Evolutionary conservation across 2,329 filamentous ascomycete genomes (phyloP).

Genomic region (Xylariaceae sp.): DNA sequence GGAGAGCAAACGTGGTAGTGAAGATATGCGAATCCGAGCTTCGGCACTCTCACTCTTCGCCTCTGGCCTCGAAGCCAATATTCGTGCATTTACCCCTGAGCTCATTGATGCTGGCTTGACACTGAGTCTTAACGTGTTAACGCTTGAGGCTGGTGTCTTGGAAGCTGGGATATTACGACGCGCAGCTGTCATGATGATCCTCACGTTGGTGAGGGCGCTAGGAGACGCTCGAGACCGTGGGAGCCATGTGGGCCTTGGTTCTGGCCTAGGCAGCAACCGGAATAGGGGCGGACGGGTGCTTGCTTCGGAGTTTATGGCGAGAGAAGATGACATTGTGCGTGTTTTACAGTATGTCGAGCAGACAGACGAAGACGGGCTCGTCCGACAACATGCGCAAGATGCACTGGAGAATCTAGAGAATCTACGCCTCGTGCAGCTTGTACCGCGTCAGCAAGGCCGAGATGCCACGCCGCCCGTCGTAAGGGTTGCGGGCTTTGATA

Average conservation of each 20-base stretch:
- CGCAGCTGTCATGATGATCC: slow-evolving; percentile 58
- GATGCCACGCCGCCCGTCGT: slow-evolving; percentile 23
- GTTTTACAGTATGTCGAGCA: slow-evolving; percentile 58
- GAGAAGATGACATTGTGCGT: slow-evolving; percentile 55
- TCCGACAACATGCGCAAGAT: slow-evolving; percentile 59
- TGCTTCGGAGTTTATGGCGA: slow-evolving; percentile 41
- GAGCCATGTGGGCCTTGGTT: not conserved
- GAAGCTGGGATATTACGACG: slow-evolving; percentile 61
- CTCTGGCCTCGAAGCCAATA: slow-evolving; percentile 53
- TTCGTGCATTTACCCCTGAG: slow-evolving; percentile 48
- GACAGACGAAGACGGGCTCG: slow-evolving; percentile 63
- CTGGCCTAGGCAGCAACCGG: slow-evolving; percentile 28
- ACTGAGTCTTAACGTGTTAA: slow-evolving; percentile 56
- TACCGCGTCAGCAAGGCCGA: slow-evolving; percentile 33
- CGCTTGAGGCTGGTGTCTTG: slow-evolving; percentile 53
- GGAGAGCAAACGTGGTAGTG: slow-evolving; percentile 59
- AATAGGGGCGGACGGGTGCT: slow-evolving; percentile 46
- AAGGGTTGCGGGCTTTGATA: slow-evolving; percentile 36
- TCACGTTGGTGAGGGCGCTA: slow-evolving; percentile 56
- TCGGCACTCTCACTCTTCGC: slow-evolving; percentile 64
- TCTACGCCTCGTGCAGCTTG: slow-evolving; percentile 50
- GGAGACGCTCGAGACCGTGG: slow-evolving; percentile 41
- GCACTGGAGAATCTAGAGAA: slow-evolving; percentile 62
- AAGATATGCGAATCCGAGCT: slow-evolving; percentile 64
- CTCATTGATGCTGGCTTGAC: slow-evolving; percentile 55